These are phyloP conservation scores for Ormosia semicastrata DNA, from an alignment of 306 rosid genomes.

Conservation along the genomic window DNA sequence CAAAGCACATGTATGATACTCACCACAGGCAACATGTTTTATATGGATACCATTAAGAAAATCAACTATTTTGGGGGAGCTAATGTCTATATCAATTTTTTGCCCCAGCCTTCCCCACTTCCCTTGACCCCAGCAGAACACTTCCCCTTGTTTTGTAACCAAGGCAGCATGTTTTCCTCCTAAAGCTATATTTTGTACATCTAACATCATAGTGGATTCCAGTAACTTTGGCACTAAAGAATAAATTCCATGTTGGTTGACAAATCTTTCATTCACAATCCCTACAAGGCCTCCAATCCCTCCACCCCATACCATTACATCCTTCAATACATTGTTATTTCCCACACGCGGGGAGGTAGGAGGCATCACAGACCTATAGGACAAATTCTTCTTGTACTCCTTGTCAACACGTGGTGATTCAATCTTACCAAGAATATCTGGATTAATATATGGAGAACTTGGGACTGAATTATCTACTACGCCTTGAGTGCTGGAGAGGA, in stretches of 20 bases:
- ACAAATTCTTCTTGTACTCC: conserved; percentile 36
- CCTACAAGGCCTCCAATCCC: conserved; percentile 53
- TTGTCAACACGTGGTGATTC: conserved; percentile 27
- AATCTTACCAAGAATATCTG: conserved; percentile 39
- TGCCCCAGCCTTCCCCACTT: conserved; percentile 75
- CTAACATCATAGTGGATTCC: conserved; percentile 66
- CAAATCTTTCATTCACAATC: conserved; percentile 40
- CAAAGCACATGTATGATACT: conserved; percentile 79
- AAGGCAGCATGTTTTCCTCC: conserved; percentile 86
- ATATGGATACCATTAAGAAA: conserved; percentile 53
- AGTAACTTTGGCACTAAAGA: conserved; percentile 72
- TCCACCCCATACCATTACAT: conserved; percentile 92
- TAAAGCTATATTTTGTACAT: conserved; percentile 60
- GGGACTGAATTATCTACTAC: conserved; percentile 43
- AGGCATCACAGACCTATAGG: conserved; percentile 37
- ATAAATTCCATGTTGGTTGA: conserved; percentile 31
- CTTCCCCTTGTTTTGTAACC: conserved; percentile 81
- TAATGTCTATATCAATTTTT: conserved; percentile 56
- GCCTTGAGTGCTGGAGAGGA: conserved; percentile 42
- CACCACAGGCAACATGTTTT: conserved; percentile 65
- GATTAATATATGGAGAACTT: conserved; percentile 52
- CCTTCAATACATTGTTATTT: conserved; percentile 59
- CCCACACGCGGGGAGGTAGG: conserved; percentile 37
- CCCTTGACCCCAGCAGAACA: conserved; percentile 87
- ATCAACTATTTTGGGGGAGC: conserved; percentile 67